Evolutionary conservation across 805 yeast genomes (phyloP).

Genomic region (Suhomyces xylopsoci): DNA sequence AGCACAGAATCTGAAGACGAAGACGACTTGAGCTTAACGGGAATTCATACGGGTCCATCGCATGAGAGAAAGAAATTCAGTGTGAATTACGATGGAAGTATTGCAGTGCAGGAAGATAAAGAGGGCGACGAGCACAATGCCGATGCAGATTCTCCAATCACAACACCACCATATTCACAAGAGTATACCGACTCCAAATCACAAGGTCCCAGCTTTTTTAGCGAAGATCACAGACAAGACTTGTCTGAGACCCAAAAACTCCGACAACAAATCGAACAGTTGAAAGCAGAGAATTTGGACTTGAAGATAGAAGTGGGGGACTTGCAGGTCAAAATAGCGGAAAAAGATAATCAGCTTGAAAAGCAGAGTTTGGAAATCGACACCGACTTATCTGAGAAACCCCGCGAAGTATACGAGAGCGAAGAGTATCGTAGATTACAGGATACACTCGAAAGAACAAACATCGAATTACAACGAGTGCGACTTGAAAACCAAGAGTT

Average conservation of each 20-base stretch:
- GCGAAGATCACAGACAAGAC: not conserved
- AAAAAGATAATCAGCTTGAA: not conserved
- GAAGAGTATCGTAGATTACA: slow-evolving; percentile 1
- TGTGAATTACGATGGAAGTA: slow-evolving; percentile 9
- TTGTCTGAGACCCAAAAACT: slow-evolving; percentile 1
- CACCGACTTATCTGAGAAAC: not conserved
- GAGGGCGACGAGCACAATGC: not conserved
- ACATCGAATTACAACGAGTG: slow-evolving; percentile 7
- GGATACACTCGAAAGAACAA: slow-evolving; percentile 10
- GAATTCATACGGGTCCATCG: slow-evolving; percentile 5
- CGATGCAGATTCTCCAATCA: slow-evolving; percentile 21
- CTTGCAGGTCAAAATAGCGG: not conserved
- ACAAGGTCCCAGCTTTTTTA: not conserved
- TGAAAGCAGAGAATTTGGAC: slow-evolving; percentile 15
- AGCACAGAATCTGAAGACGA: slow-evolving; percentile 10
- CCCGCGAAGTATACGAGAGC: not conserved
- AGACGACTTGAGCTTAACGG: slow-evolving; percentile 15
- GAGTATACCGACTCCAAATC: slow-evolving; percentile 8
- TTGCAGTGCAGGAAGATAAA: not conserved
- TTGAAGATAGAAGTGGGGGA: slow-evolving; percentile 14
- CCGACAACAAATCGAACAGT: slow-evolving; percentile 9
- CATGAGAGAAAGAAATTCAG: slow-evolving; percentile 2
- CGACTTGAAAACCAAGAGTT: slow-evolving; percentile 3
- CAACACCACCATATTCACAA: slow-evolving; percentile 34
- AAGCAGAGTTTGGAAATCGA: not conserved